Evolutionary conservation across 2,329 filamentous ascomycete species (phyloP), one percentile per base, ranked within the genome.

Genomic region (Neofusicoccum sp.): DNA sequence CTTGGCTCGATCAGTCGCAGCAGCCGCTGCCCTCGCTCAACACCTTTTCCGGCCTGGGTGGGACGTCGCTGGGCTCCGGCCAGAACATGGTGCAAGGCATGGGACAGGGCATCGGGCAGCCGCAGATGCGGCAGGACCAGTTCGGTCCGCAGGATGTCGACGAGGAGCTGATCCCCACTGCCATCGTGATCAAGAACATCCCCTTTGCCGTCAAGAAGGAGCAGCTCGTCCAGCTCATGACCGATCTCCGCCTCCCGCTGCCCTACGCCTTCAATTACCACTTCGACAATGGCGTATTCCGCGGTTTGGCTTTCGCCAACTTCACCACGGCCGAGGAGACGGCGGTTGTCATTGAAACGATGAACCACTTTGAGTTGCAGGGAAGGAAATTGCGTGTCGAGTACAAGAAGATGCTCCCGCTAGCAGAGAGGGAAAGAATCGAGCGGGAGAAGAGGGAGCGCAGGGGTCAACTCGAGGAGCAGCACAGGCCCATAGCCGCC

Each of bases 201-300:
- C 95, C 96, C 0, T 99, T 99, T 76, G 95, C 96, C 33, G 93
- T 98, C 63, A 93, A 97, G 77, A 98, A 98, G 79, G 95, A 99
- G 78, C 92, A 94, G 71, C 84, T 99, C 43, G 92, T 96, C 37
- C 87, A 89, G 66, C 85, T 97, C 69, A 99, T 99, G 95, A 91
- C 93, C 7, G 92, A 97, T 22, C 87, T 98, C 84, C 90, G 92
- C 68, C 85, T 99, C 43, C 95, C 95, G 1, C 87, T 98, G 69
- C 95, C 95, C 0, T 99, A 99, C 74, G 95, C 95, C 11, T 99
- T 99, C 84, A 99, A 99, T 82, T 98, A 99, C 73, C 95, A 99
- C 78, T 99, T 99, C 74, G 95, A 99, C 75, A 96, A 96, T 71
- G 95, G 95, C 33, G 93, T 99, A 33, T 99, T 99, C 81, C 85